Base-by-base conservation (phyloP, 257 asterid species). In the Prunella vulgaris region DNA sequence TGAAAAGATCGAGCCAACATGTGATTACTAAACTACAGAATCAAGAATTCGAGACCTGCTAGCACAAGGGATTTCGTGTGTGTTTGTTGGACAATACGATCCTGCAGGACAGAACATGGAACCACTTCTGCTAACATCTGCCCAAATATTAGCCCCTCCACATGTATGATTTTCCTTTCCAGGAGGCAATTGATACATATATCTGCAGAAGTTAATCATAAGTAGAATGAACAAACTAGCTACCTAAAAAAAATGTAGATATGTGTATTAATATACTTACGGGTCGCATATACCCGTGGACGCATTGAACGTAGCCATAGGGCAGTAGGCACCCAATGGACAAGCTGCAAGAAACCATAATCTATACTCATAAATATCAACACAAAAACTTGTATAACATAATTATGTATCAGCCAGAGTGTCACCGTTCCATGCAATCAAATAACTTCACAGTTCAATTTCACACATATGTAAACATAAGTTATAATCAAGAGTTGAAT, bases 141-240 rank as follows among this genome's bases (percentile, higher is more conserved):
- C 87, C 98, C 98, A 93, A 25, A 80, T 56, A 78, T 93, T 83
- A 67, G 98, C 98, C 69, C 96, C 97, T 61, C 98, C 98, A 80
- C 98, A 93, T 10, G 86, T 84, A 71, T 93, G 97, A 77, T 82
- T 58, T 8, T 51, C 62, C 60, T 74, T 78, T 18, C 86, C 90
- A 12, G 86, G 78, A 37, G 96, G 96, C 38, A 88, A 68, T 62
- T 88, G 96, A 81, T 93, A 93, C 68, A 65, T 62, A 70, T 93
- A 93, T 74, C 98, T 93, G 85, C 77, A 78, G 17, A 32, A 27
- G 35, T 15, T 64, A 17, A 63, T 37, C 63, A 24, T 64, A 35
- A 52, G 21, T 49, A 60, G 53, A 54, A 65, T 64, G 64, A 52
- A 67, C 33, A 12, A 22, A 66, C 60, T 64, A 68, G 56, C 3